Conservation (phyloP, 2,329 filamentous ascomycete genomes). For the Sporothrix mexicana region DNA sequence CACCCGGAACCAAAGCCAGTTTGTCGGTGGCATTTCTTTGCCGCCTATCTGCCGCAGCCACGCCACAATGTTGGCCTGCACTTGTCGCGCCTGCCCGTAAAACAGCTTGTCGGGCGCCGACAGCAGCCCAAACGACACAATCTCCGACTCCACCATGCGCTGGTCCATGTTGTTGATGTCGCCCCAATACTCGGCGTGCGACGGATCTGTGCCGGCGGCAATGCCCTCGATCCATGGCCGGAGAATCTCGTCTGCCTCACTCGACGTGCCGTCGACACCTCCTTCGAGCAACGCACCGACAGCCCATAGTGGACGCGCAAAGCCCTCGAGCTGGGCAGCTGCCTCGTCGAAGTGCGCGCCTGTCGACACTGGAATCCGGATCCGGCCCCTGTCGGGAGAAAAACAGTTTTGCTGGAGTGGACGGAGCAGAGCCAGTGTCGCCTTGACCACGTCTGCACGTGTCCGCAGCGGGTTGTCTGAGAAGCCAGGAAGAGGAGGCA, state of each 20-base stretch:
- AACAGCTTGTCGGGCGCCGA: conserved; percentile 50
- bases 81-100: conserved; percentile 39
- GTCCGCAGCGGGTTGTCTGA: conserved; percentile 49
- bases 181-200: conserved; percentile 54
- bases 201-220: conserved; percentile 45
- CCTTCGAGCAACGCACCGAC: conserved; percentile 34
- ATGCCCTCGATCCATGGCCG: conserved; percentile 45
- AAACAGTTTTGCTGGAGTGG: conserved; percentile 45
- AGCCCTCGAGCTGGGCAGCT: conserved; percentile 55
- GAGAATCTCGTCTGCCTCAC: conserved; percentile 8
- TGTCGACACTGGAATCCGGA: conserved; percentile 48
- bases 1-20: conserved; percentile 39
- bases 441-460: conserved; percentile 47
- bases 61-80: conserved; percentile 43
- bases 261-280: not conserved
- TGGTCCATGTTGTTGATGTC: conserved; percentile 54
- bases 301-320: conserved; percentile 48
- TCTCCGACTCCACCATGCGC: conserved; percentile 61
- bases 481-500: conserved; percentile 50
- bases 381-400: conserved; percentile 46
- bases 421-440: conserved; percentile 45
- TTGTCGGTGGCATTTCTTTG: conserved; percentile 36
- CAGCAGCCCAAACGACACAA: conserved; percentile 56
- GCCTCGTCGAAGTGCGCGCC: conserved; percentile 52
- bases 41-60: conserved; percentile 37